These are phyloP conservation scores for Trichoderma harzianum DNA, from an alignment of 2,329 filamentous ascomycete genomes.

Conservation along the genomic window DNA sequence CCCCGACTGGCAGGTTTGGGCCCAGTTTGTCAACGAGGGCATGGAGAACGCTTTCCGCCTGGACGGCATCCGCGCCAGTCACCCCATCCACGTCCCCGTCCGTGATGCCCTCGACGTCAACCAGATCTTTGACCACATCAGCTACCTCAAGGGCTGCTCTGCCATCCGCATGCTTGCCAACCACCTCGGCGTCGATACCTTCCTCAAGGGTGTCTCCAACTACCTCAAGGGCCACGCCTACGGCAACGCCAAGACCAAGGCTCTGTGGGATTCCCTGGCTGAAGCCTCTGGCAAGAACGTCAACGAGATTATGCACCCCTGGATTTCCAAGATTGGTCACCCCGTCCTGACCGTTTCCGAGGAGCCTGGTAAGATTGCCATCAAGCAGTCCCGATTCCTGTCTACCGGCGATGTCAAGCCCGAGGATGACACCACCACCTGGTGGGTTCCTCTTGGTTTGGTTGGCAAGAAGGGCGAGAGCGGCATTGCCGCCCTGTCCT, in stretches of 20 bases:
- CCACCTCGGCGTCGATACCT: constrained; percentile 82
- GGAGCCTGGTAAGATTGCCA: constrained; percentile 73
- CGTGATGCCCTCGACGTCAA: constrained; percentile 92
- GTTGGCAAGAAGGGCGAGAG: constrained; percentile 68
- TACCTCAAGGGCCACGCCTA: constrained; percentile 90
- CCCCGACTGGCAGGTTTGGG: constrained; percentile 97
- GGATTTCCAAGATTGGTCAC: constrained; percentile 95
- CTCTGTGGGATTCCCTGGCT: constrained; percentile 84
- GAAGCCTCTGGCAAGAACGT: constrained; percentile 87
- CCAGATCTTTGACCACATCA: constrained; percentile 96
- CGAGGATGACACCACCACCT: constrained; percentile 85
- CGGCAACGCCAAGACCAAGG: constrained; percentile 84
- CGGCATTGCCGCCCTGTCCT: constrained; percentile 60
- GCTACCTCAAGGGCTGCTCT: constrained; percentile 93
- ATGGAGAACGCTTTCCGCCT: constrained; percentile 89
- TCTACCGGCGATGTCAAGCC: constrained; percentile 86
- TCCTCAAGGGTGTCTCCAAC: constrained; percentile 83
- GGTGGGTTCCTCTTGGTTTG: constrained; percentile 92
- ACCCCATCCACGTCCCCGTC: constrained; percentile 94
- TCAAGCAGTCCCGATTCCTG: constrained; percentile 86
- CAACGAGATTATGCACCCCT: constrained; percentile 81
- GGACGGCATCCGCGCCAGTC: constrained; percentile 85
- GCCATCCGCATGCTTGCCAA: constrained; percentile 94
- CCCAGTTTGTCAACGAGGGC: constrained; percentile 92
- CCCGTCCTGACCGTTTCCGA: constrained; percentile 85